Evolutionary conservation across 208 protist genomes (phyloP), one percentile per base, ranked within the genome.

Genomic region (Trypanosoma brucei): DNA sequence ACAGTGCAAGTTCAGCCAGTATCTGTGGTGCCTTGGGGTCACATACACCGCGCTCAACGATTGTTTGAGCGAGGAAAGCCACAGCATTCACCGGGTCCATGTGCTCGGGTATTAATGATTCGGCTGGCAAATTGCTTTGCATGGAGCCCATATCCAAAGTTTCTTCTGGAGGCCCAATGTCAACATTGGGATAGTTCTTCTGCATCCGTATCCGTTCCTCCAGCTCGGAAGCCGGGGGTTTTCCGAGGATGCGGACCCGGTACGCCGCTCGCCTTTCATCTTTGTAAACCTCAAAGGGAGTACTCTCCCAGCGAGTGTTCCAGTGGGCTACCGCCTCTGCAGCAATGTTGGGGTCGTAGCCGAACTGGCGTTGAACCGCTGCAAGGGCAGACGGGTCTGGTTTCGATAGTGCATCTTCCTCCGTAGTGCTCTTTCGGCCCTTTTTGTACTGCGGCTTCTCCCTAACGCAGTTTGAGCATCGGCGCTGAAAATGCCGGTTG

Each of bases 381-480:
- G 62, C 55, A 6, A 68, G 55, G 8, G 81, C 86, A n/a, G 39
- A 65, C 14, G 79, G 61, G 76, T 96, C 91, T 1, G 91, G 91
- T 7, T 70, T 64, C 44, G 75, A 84, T 9, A 96, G 76, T 52
- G 89, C 59, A 33, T 65, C 75, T 52, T 94, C 91, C 68, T 96
- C 86, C 1, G 62, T 55, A 4, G 81, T 74, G n/a, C 62, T 66
- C 30, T 70, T 64, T 40, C 79, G 71, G 9, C 71, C 76, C 50
- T 84, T 85, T 62, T 94, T 91, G 75, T 94, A 96, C 70, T 96
- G 91, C 58, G 86, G 84, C 70, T 94, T 93, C 72, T 96, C 91
- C 30, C 79, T 78, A 42, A 93, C 84, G 63, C 91, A 96, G 70
- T 84, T 90, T n/a, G 80, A 81, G 75, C 91, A 96, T 51, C 88